phyloP scores from a whole-genome alignment of 768 basidiomycete species.

The Dendrothele bispora region DNA sequence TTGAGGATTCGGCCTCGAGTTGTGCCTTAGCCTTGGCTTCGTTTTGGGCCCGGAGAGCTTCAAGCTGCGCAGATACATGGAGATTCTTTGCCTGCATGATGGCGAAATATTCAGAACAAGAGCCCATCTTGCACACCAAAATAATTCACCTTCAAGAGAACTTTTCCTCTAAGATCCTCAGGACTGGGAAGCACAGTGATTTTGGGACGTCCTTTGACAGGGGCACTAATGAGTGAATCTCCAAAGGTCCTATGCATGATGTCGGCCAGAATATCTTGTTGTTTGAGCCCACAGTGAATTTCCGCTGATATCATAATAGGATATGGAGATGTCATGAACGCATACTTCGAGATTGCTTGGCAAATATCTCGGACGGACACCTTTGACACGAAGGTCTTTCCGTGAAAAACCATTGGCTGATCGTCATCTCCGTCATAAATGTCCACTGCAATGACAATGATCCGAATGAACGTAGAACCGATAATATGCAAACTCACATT shows the following conservation, averaged over 20 bases:
- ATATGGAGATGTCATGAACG: conserved; percentile 87
- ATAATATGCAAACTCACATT: conserved; percentile 54
- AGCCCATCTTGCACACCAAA: conserved; percentile 4
- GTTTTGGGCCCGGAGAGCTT: no score
- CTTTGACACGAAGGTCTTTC: conserved; percentile 84
- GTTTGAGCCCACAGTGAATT: conserved; percentile 76
- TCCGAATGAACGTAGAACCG: background rate
- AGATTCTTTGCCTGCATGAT: conserved; percentile 79
- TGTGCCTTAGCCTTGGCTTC: no score
- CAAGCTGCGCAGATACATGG: conserved; percentile 36
- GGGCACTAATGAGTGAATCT: conserved; percentile 37
- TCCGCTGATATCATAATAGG: conserved; percentile 94
- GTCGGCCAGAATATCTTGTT: conserved; percentile 76
- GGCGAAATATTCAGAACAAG: background rate
- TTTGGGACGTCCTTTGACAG: conserved; percentile 33
- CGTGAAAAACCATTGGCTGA: conserved; percentile 88
- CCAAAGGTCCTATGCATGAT: conserved; percentile 65
- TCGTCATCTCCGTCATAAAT: conserved; percentile 86
- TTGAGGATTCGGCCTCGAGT: no score
- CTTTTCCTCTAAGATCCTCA: conserved; percentile 74
- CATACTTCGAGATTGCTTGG: conserved; percentile 83
- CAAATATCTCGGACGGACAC: conserved; percentile 81
- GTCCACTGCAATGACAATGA: conserved; percentile 59
- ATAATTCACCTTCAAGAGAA: conserved; percentile 74
- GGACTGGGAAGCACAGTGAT: conserved; percentile 72